Conservation (phyloP, 2,329 filamentous ascomycete species). For the Chlorencoelia australis region DNA sequence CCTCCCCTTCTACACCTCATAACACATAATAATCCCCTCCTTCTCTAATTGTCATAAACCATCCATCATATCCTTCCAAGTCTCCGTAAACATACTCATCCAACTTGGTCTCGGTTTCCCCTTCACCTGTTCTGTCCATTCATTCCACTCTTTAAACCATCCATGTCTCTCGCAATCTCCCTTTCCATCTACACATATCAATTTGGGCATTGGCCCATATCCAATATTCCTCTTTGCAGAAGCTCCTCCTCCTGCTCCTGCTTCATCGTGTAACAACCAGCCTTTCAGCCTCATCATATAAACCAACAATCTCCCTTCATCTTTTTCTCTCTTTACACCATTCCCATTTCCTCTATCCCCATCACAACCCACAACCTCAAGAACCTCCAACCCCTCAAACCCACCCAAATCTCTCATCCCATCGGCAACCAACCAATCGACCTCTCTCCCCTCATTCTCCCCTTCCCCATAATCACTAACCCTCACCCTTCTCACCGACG, state of each 20-base stretch:
- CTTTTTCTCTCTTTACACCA: not conserved
- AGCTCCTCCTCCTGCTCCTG: not conserved
- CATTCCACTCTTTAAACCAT: not conserved
- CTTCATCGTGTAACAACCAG: not conserved
- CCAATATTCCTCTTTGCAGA: not conserved
- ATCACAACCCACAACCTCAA: not conserved
- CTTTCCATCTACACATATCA: not conserved
- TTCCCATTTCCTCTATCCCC: not conserved
- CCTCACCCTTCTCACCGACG: not conserved
- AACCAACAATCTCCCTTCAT: not conserved
- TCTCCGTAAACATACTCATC: not conserved
- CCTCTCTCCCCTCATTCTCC: not conserved
- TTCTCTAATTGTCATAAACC: not conserved
- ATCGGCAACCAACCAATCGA: not conserved
- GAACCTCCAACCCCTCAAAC: not conserved
- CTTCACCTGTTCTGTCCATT: not conserved
- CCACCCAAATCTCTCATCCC: not conserved
- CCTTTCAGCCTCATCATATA: not conserved
- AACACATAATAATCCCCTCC: conserved; percentile 5
- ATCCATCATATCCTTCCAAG: not conserved
- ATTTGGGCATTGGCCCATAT: not conserved
- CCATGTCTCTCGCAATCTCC: not conserved
- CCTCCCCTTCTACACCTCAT: too few species aligned
- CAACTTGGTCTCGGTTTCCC: not conserved
- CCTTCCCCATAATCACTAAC: not conserved